These are phyloP conservation scores for Dendrobium chrysotoxum DNA, from an alignment of 106 monocot species.

Conservation along the genomic window DNA sequence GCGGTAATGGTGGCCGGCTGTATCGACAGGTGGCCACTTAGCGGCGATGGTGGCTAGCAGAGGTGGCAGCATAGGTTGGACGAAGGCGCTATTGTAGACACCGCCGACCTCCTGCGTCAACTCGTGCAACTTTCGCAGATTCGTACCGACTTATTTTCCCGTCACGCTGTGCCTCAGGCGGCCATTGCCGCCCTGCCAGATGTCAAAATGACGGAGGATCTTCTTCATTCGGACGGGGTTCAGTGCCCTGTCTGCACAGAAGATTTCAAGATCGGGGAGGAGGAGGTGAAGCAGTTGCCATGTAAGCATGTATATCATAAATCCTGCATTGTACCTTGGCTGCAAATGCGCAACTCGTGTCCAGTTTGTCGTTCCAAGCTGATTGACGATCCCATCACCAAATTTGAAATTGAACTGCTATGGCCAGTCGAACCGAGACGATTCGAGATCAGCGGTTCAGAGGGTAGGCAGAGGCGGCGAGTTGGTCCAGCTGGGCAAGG, in stretches of 20 bases:
- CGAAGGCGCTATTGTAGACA: too few species aligned
- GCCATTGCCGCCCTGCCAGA: constrained; percentile 42
- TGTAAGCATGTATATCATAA: constrained; percentile 84
- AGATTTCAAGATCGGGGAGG: constrained; percentile 56
- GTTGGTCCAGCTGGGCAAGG: too few species aligned
- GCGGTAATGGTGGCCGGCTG: too few species aligned
- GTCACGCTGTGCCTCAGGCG: constrained; percentile 71
- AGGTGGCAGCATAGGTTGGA: too few species aligned
- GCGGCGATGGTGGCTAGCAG: too few species aligned
- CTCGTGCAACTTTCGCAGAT: too few species aligned
- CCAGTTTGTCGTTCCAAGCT: constrained; percentile 76
- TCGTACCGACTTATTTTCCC: too few species aligned
- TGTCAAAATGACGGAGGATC: constrained; percentile 33
- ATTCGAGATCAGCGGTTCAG: too few species aligned
- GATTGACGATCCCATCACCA: constrained; percentile 66
- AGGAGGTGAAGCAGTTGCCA: constrained; percentile 65
- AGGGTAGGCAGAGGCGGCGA: too few species aligned
- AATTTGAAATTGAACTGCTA: constrained; percentile 1
- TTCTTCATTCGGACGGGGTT: constrained; percentile 38
- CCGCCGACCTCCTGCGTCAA: too few species aligned
- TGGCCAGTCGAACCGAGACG: too few species aligned
- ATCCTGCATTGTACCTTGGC: constrained; percentile 84
- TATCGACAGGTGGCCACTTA: too few species aligned
- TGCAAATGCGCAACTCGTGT: constrained; percentile 81
- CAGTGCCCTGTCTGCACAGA: constrained; percentile 93